These are phyloP conservation scores for Globisporangium echinulatum DNA, from an alignment of 352 stramenopile species.

Conservation along the genomic window DNA sequence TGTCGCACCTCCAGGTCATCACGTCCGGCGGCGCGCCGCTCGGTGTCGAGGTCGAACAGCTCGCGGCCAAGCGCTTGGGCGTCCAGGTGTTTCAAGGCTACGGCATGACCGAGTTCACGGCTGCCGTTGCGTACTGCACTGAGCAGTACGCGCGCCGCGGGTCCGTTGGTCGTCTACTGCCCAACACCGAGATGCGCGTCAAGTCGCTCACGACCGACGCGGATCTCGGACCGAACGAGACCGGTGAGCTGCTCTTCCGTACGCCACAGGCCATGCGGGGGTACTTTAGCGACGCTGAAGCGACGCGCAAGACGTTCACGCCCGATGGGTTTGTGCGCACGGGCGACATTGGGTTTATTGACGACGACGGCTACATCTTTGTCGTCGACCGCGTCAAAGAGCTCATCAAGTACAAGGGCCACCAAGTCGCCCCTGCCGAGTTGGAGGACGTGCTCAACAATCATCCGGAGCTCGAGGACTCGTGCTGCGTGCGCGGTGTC, in stretches of 20 bases:
- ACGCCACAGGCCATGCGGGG: conserved; percentile 89
- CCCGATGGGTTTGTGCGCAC: conserved; percentile 81
- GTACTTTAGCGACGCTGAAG: conserved; percentile 86
- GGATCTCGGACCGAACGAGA: conserved; percentile 26
- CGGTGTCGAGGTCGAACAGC: conserved; percentile 50
- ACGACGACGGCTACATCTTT: conserved; percentile 88
- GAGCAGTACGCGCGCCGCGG: not conserved
- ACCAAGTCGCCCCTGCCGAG: conserved; percentile 88
- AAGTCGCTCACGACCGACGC: conserved; percentile 33
- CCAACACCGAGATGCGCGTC: conserved; percentile 52
- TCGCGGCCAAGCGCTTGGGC: conserved; percentile 52
- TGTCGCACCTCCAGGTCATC: conserved; percentile 57
- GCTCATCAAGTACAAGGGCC: conserved; percentile 93
- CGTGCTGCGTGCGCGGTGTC: conserved; percentile 48
- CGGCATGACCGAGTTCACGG: conserved; percentile 56
- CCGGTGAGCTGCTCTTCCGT: conserved; percentile 81
- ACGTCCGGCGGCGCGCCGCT: conserved; percentile 79
- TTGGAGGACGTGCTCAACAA: conserved; percentile 86
- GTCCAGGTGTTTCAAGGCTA: conserved; percentile 44
- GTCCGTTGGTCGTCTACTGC: conserved; percentile 30
- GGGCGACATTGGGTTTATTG: conserved; percentile 88
- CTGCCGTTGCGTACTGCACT: conserved; percentile 23
- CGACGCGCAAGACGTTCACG: conserved; percentile 74
- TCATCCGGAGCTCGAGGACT: conserved; percentile 69
- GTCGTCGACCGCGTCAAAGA: conserved; percentile 93